Percentiles rank a stretch among this genome's conserved stretches.
phyloP scores from a whole-genome alignment of 1,284 basidiomycete genomes.

The Puccinia polysora region DNA sequence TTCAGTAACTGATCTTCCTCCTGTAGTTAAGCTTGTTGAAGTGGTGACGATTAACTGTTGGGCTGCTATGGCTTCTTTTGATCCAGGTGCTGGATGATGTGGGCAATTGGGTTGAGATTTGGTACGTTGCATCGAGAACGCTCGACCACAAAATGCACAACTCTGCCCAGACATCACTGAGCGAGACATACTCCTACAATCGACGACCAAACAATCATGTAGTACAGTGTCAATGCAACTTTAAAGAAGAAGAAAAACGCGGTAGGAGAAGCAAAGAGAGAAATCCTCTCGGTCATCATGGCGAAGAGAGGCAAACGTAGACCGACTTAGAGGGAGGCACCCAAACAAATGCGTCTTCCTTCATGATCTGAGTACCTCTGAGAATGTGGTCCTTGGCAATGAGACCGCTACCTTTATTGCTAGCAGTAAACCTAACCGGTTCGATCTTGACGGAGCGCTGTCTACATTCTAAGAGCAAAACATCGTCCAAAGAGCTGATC shows the following conservation, averaged over 20 bases:
- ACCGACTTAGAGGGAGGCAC: constrained; percentile 31
- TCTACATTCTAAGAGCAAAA: constrained; percentile 35
- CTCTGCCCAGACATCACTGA: constrained; percentile 32
- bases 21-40: constrained; percentile 13
- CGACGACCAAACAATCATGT: neutral
- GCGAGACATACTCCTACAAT: constrained; percentile 26
- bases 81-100: constrained; percentile 43
- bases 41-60: constrained; percentile 39
- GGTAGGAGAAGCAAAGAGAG: constrained; percentile 3
- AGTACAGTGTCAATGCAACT: neutral
- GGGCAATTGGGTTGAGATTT: constrained; percentile 36
- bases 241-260: neutral
- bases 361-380: constrained; percentile 39
- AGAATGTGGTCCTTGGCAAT: constrained; percentile 35
- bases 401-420: constrained; percentile 40
- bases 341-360: constrained; percentile 43
- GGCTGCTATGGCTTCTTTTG: constrained; percentile 42
- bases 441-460: constrained; percentile 36
- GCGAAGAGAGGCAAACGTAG: too few species aligned
- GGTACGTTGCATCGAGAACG: constrained; percentile 32
- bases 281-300: neutral
- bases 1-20: constrained; percentile 34
- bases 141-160: constrained; percentile 42
- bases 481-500: constrained; percentile 37
- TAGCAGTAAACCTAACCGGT: constrained; percentile 39